Evolutionary conservation across 768 basidiomycete genomes (phyloP), one percentile per base, ranked within the genome.

Genomic region (Pulveroboletus frians): DNA sequence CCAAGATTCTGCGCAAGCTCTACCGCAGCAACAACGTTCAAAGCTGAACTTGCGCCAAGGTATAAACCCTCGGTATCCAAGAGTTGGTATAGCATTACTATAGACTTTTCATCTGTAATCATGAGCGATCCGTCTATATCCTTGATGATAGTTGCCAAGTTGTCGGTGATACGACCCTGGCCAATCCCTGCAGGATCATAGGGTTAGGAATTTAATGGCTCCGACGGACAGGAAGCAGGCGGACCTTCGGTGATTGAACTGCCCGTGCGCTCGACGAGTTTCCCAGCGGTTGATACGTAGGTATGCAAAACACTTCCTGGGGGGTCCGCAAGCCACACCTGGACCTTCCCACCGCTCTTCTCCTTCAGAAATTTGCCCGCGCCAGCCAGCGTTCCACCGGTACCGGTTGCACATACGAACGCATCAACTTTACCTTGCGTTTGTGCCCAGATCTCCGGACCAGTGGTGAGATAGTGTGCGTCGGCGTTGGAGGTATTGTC

Each of bases 401-500:
- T 99, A 0, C 96, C 96, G 0, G 96, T 97, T 18, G 92, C 71
- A 63, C 94, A 97, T 47, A 91, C 78, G 71, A 99, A 99, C n/a
- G 76, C 96, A 61, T 96, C 87, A 2, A 97, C 51, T 13, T 77
- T 71, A 3, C 90, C 92, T 32, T 73, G 58, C 2, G 83, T 92
- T 67, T 98, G 95, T 45, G 81, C 80, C 92, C 92, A 96, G 45
- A 99, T 94, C 70, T 99, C 96, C 0, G 96, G 96, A 1, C 95
- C 96, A 4, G 95, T 99, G 4, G 92, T 81, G 34, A 73, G 63
- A 66, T 94, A 96, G 66, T 99, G 96, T 17, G 84, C 85, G 18
- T 83, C 59, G 14, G 94, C 82, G 64, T 99, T 99, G 17, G 95
- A 92, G 21, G 76, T 82, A 70, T 98, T 98, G 71, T 98, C 95